These are phyloP conservation scores for Tetracladium maxilliforme DNA, from an alignment of 2,329 filamentous ascomycete genomes.

Conservation along the genomic window DNA sequence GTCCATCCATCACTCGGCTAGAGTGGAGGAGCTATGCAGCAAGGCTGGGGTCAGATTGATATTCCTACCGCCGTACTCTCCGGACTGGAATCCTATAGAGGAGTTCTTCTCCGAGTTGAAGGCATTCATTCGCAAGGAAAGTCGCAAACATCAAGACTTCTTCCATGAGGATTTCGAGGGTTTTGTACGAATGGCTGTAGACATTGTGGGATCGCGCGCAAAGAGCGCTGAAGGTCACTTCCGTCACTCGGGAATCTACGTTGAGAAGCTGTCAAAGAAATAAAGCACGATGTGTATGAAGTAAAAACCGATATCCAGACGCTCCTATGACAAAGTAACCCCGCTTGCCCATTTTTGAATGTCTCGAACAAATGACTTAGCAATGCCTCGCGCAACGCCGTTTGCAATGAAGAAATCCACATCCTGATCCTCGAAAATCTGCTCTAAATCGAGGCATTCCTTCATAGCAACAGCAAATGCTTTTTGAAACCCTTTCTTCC, in stretches of 20 bases:
- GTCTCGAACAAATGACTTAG: slow-evolving; percentile 11
- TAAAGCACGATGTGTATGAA: too few relatives aligned
- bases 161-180: slow-evolving; percentile 2
- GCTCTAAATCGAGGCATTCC: slow-evolving; percentile 9
- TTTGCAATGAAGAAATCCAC: slow-evolving; percentile 11
- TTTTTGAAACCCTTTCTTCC: slow-evolving; percentile 9
- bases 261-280: slow-evolving; percentile 4
- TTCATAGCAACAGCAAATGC: slow-evolving; percentile 7
- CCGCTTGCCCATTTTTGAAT: slow-evolving; percentile 5
- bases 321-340: slow-evolving; percentile 1
- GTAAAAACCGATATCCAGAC: too few relatives aligned
- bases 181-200: slow-evolving; percentile 4
- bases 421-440: slow-evolving; percentile 11
- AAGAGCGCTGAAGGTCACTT: slow-evolving; percentile 4
- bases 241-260: slow-evolving; percentile 3
- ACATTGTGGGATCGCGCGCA: slow-evolving; percentile 3
- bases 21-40: slow-evolving; percentile 13
- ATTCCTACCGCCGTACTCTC: slow-evolving; percentile 10
- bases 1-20: slow-evolving; percentile 13
- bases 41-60: slow-evolving; percentile 9
- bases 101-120: slow-evolving; percentile 12
- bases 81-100: slow-evolving; percentile 12
- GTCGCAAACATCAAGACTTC: slow-evolving; percentile 5
- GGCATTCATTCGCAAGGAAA: slow-evolving; percentile 11
- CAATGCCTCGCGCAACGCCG: slow-evolving; percentile 11